These are phyloP conservation scores for Oryza punctata DNA, from an alignment of 176 grass and related monocot species.

Conservation along the genomic window DNA sequence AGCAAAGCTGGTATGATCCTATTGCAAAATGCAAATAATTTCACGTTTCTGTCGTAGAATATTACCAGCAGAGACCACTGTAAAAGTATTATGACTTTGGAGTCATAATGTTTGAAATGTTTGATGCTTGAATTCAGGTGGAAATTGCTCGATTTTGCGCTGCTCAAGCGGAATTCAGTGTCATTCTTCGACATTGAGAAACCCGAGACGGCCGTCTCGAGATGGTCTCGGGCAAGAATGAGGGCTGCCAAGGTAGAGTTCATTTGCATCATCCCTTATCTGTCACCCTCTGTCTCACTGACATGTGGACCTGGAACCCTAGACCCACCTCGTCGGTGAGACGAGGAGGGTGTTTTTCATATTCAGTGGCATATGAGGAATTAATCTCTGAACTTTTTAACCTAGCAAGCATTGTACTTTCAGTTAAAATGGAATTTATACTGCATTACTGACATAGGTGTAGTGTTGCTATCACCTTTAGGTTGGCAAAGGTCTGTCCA, in stretches of 20 bases:
- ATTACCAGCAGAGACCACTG: background rate
- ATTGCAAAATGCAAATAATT: background rate
- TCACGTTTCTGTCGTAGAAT: background rate
- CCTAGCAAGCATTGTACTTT: conserved; percentile 1
- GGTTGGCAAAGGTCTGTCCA: conserved; percentile 88
- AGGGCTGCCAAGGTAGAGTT: conserved; percentile 68
- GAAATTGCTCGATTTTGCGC: conserved; percentile 81
- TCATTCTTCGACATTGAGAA: conserved; percentile 80
- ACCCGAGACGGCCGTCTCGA: conserved; percentile 64
- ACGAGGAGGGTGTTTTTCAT: background rate
- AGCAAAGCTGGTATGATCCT: conserved; percentile 68
- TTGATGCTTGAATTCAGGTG: conserved; percentile 53
- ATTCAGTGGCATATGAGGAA: background rate
- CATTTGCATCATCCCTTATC: background rate
- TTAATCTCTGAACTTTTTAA: background rate
- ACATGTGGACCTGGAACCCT: background rate
- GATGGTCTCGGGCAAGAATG: conserved; percentile 73
- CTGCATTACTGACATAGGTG: conserved; percentile 22
- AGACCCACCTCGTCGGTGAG: background rate
- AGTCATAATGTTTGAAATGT: background rate
- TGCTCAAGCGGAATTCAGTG: conserved; percentile 81
- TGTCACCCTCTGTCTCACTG: background rate
- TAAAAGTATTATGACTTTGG: background rate
- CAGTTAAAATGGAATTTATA: background rate
- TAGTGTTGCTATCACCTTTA: conserved; percentile 37